Evolutionary conservation across 2,329 filamentous ascomycete species (phyloP), one percentile per base, ranked within the genome.

Genomic region (Sporothrix schenckii): DNA sequence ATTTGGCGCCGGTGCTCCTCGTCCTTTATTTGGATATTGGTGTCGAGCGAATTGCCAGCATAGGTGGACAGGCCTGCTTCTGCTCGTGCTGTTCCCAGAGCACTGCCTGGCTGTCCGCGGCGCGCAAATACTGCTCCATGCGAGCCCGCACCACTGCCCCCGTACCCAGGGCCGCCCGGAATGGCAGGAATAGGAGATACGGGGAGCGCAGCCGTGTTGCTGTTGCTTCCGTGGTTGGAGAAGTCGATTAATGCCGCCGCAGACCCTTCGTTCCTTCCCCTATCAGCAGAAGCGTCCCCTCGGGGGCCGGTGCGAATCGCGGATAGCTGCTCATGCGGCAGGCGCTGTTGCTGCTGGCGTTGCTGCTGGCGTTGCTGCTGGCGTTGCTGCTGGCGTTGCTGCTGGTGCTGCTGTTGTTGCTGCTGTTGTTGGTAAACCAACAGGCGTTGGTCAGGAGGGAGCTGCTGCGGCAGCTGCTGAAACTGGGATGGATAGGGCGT

Each of bases 291-390:
- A 30, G 11, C 4, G 21, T 13, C 3, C 0, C 41, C 24, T 30
- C n/a, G 30, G 9, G 21, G 21, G 34, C 27, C 16, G n/a, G 10
- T 24, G 58, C n/a, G 13, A 39, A 30, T 41, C 10, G 44, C 47
- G 39, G 39, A 27, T 30, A 30, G 13, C 27, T 54, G 52, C 27
- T 14, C 52, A 19, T 30, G 52, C 11, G 52, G 21, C 4, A 54
- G 52, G 52, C 3, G 52, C 41, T 61, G 63, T n/a, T 74, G 70
- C 30, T 7, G 34, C 34, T 34, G 34, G 6, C 6, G 34, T 9
- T 34, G 70, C 49, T 72, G 52, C 65, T 72, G 63, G 66, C 74
- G 72, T 69, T 74, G 72, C 60, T 70, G 69, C 72, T 72, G 60
- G 27, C 0, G 34, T 6, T 74, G 72, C 60, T 70, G 69, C 72